phyloP scores from a whole-genome alignment of 1,284 basidiomycete genomes.

The Ceratobasidium sp. region DNA sequence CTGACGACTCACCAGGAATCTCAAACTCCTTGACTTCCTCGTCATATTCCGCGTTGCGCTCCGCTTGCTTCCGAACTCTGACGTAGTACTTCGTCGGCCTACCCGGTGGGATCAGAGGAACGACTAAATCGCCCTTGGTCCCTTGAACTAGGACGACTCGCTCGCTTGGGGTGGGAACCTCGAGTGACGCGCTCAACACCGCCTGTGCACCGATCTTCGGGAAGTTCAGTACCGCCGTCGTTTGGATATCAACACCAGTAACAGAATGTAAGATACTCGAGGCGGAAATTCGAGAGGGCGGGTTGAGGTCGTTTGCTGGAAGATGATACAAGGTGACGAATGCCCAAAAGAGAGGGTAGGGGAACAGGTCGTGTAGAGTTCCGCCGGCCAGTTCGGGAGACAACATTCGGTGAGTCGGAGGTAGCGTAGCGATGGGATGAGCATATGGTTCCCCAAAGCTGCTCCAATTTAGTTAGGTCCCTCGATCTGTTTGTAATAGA shows the following conservation, averaged over 20 bases:
- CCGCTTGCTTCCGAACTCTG: too few species aligned
- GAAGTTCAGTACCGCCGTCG: slow-evolving; percentile 83
- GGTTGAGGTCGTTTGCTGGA: slow-evolving; percentile 70
- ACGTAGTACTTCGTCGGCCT: neutral
- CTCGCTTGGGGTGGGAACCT: neutral
- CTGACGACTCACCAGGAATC: too few species aligned
- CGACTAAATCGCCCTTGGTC: too few species aligned
- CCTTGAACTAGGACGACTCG: slow-evolving; percentile 60
- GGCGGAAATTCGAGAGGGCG: slow-evolving; percentile 62
- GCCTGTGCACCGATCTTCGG: slow-evolving; percentile 53
- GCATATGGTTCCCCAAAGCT: slow-evolving; percentile 26
- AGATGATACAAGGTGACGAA: slow-evolving; percentile 83
- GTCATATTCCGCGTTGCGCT: slow-evolving; percentile 34
- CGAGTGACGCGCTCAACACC: slow-evolving; percentile 62
- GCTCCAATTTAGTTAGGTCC: too few species aligned
- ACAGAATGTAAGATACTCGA: slow-evolving; percentile 57
- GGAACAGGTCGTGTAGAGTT: slow-evolving; percentile 81
- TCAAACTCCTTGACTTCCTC: slow-evolving; percentile 64
- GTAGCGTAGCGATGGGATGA: slow-evolving; percentile 10
- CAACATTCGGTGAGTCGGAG: slow-evolving; percentile 17
- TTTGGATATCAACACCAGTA: slow-evolving; percentile 84
- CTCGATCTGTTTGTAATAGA: too few species aligned
- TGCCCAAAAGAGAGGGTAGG: slow-evolving; percentile 69
- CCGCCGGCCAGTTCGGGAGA: slow-evolving; percentile 87
- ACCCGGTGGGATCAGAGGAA: too few species aligned